A percentile compares a stretch with the other conserved stretches of the same genome.
Evolutionary conservation across 2,329 filamentous ascomycete species (phyloP).

Genomic region (Fusarium pilosicola): DNA sequence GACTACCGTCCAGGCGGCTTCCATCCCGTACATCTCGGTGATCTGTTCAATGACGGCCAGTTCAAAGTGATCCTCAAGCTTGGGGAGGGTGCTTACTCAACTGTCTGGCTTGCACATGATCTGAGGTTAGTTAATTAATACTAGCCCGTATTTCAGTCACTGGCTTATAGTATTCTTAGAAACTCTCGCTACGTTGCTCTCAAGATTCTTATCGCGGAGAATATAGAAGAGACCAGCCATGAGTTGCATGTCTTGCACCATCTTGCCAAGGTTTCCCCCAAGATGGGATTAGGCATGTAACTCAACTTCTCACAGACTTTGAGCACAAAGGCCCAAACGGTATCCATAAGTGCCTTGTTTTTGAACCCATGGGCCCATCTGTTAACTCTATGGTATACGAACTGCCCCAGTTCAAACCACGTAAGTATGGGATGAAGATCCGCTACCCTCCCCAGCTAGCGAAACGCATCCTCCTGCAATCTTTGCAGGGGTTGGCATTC

Average conservation of each 20-base stretch:
- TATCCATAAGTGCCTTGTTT: conserved; percentile 45
- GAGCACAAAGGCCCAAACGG: conserved; percentile 47
- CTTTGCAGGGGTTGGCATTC: not conserved
- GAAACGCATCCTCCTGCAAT: conserved; percentile 20
- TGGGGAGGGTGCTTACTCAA: conserved; percentile 56
- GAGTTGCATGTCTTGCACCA: conserved; percentile 35
- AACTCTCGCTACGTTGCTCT: not conserved
- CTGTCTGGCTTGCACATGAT: conserved; percentile 57
- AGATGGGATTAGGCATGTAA: conserved; percentile 39
- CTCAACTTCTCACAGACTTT: conserved; percentile 45
- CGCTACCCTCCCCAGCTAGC: conserved; percentile 11
- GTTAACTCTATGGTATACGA: conserved; percentile 7
- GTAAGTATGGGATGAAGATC: not conserved
- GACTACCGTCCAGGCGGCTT: conserved; percentile 53
- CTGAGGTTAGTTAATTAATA: conserved; percentile 31
- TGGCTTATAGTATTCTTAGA: conserved; percentile 8
- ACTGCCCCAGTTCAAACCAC: conserved; percentile 11
- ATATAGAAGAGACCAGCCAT: not conserved
- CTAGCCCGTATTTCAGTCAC: fast-evolving
- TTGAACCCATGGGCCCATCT: conserved; percentile 49
- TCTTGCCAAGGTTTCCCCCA: not conserved
- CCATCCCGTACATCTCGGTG: conserved; percentile 55
- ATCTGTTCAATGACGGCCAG: conserved; percentile 51
- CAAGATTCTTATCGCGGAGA: not conserved
- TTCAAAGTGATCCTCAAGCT: conserved; percentile 58